Base-by-base conservation (phyloP, 2,329 filamentous ascomycete genomes). In the Cordyceps farinosa region DNA sequence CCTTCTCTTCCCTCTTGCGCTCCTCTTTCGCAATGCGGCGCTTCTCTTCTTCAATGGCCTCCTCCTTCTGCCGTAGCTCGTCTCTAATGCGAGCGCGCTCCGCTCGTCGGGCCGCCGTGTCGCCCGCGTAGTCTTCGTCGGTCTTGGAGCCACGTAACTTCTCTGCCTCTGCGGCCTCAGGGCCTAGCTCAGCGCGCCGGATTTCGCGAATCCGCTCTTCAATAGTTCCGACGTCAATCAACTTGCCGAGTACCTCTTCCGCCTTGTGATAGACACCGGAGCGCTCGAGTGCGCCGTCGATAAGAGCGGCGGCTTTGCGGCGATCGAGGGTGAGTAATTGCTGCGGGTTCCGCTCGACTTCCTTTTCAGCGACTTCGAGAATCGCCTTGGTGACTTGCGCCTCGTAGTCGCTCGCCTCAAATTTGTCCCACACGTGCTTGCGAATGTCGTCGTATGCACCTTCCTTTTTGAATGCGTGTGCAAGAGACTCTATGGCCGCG, bases 401-500 rank as follows among this genome's bases (percentile, higher is more conserved):
- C 75, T 91, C 89, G 69, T 89, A 89, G 66, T 90, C 86, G 68
- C 86, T 88, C 36, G 84, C 83, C 70, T 88, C 86, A 68, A 91
- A 91, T 64, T 90, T 87, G 52, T 90, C 85, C 84, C 90, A 92
- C 11, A 91, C 82, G 69, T 90, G 84, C 72, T 92, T 93, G 65
- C 90, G 87, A 66, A 93, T 84, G 15, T 83, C 79, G 75, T 95
- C 91, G 71, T 93, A 95, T 63, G 90, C 89, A 65, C 91, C 91
- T 75, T 91, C 92, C 78, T 93, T 94, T 77, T 93, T 93, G 78
- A 93, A 94, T 11, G 84, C 88, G 71, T 91, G 88, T n/a, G 90
- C 85, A 29, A 94, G 82, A 17, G 82, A 84, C 69, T 93, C 90
- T 63, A 94, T 91, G 1, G 88, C 87, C 1, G 84, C 83, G 67